phyloP scores from a whole-genome alignment of 768 basidiomycete genomes.

The Tulasnella sp. region DNA sequence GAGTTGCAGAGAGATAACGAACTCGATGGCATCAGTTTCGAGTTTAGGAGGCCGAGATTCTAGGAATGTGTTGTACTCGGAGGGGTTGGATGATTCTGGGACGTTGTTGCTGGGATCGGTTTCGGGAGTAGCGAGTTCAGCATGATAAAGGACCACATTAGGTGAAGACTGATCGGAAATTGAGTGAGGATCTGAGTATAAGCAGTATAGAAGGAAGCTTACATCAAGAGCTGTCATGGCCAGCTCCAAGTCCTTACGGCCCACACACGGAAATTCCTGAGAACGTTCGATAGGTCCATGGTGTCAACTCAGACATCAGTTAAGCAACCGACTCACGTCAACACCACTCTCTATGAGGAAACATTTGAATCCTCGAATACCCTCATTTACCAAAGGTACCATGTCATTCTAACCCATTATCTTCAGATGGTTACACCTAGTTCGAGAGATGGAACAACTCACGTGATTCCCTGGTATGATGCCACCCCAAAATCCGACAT shows the following conservation, averaged over 20 bases:
- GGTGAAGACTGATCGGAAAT: constrained; percentile 38
- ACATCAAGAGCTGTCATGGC: constrained; percentile 73
- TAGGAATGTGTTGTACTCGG: constrained; percentile 69
- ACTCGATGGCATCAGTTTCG: constrained; percentile 67
- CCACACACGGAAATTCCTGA: constrained; percentile 87
- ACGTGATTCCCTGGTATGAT: constrained; percentile 87
- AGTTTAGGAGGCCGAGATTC: constrained; percentile 67
- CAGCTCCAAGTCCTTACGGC: constrained; percentile 46
- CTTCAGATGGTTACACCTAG: background rate
- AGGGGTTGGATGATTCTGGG: constrained; percentile 21
- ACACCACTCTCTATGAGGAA: constrained; percentile 95
- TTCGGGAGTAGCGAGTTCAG: constrained; percentile 54
- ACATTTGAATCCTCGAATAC: constrained; percentile 94
- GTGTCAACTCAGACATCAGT: background rate
- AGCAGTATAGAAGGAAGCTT: constrained; percentile 19
- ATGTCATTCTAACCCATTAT: constrained; percentile 60
- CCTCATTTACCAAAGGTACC: constrained; percentile 56
- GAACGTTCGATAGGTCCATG: no score
- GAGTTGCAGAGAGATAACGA: constrained; percentile 55
- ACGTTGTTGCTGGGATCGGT: background rate
- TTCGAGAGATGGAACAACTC: constrained; percentile 18
- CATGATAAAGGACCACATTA: constrained; percentile 80
- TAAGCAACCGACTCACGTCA: constrained; percentile 41
- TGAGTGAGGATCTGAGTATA: background rate
- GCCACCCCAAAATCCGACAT: constrained; percentile 92